phyloP scores from a whole-genome alignment of 129 eudicot species.

The Artemisia argyi region DNA sequence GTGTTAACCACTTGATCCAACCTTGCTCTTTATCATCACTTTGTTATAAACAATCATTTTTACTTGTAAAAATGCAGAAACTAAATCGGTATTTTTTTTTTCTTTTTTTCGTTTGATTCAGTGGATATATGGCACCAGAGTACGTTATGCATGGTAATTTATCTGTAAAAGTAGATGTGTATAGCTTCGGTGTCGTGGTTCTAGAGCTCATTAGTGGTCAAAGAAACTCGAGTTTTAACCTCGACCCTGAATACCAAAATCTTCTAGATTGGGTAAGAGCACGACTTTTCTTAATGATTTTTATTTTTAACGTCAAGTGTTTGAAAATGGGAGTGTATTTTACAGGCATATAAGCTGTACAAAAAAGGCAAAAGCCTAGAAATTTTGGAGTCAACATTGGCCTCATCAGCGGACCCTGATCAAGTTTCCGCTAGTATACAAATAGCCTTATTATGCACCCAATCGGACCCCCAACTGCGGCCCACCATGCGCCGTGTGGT shows the following conservation, averaged over 20 bases:
- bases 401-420: constrained; percentile 47
- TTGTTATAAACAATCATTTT: background rate
- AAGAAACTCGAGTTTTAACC: constrained; percentile 56
- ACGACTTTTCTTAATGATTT: background rate
- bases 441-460: constrained; percentile 75
- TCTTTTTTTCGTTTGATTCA: constrained; percentile 11
- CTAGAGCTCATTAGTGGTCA: constrained; percentile 78
- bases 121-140: constrained; percentile 53
- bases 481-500: constrained; percentile 74
- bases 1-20: too few relatives aligned
- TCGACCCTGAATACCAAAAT: constrained; percentile 47
- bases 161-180: constrained; percentile 25
- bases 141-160: constrained; percentile 39
- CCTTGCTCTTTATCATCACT: too few relatives aligned
- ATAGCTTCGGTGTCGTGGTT: constrained; percentile 71
- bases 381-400: constrained; percentile 59
- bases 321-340: background rate
- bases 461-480: constrained; percentile 64
- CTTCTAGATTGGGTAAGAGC: constrained; percentile 68
- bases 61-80: background rate
- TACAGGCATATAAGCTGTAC: constrained; percentile 70
- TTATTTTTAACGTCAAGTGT: background rate
- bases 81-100: background rate
- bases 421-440: constrained; percentile 54
- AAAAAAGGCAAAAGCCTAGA: constrained; percentile 63